Base-by-base conservation (phyloP, 2,329 filamentous ascomycete genomes). In the Colletotrichum eleusines region DNA sequence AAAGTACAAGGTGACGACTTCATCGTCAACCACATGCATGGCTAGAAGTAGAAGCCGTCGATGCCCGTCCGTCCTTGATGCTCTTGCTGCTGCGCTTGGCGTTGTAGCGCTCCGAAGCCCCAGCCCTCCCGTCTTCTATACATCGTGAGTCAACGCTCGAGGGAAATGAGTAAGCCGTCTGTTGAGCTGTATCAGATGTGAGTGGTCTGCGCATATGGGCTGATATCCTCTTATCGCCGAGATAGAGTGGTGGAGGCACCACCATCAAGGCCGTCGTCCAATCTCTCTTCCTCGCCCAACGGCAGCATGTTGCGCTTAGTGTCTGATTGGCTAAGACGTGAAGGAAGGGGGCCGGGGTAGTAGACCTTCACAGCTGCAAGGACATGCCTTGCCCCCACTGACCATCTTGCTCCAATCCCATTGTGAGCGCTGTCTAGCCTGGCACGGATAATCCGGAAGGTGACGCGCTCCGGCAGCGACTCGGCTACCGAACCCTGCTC, bases 371-470 rank as follows among this genome's bases (percentile, higher is more conserved):
- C 28, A 16, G 38, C 40, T 66, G 38, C 65, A 58, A 63, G 69
- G 69, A 62, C 35, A 63, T 38, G 57, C 63, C 68, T 33, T 71
- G 63, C 53, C 31, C 33, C 12, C 38, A 23, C n/a, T n/a, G 42
- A 44, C 38, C 54, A n/a, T 4, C 33, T 33, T 11, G 35, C 35
- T 38, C 35, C 16, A 20, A 14, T 16, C 53, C 60, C 12, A 38
- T 14, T 2, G 35, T 59, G 54, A 20, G 20, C 31, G 35, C 26
- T 54, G 65, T 53, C 53, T 65, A 33, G 40, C 40, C 40, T 42
- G 40, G 69, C 59, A 69, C 60, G 69, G 69, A 69, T 65, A 55
- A 69, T 72, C 59, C 69, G 69, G 69, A 72, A 72, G 59, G 54
- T 69, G 65, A 69, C 53, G 66, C 64, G 66, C 69, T 59, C 69